phyloP scores from a whole-genome alignment of 192 early-diverging fungal species.

The Coemansia sp. region DNA sequence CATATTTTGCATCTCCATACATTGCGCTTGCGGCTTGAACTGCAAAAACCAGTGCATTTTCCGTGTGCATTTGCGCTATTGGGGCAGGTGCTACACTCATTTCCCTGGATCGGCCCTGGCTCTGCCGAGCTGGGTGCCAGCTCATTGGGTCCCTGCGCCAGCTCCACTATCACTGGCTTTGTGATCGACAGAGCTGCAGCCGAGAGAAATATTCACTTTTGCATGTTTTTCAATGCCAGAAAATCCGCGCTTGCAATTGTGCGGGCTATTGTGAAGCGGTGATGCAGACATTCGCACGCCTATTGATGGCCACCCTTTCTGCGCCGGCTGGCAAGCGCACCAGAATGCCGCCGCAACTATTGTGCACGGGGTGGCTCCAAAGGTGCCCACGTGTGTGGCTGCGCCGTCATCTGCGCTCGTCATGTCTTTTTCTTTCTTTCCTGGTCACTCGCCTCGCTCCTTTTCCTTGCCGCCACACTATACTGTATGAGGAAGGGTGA shows the following conservation, averaged over 20 bases:
- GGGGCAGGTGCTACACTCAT: not conserved
- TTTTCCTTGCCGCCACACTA: not conserved
- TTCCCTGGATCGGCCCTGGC: not conserved
- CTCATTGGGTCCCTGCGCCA: not conserved
- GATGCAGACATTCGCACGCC: not conserved
- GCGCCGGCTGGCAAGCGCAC: not conserved
- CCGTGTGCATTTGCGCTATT: not conserved
- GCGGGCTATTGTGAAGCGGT: slow-evolving; percentile 3
- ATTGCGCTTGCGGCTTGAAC: not conserved
- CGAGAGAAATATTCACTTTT: not conserved
- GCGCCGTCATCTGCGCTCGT: slow-evolving; percentile 7
- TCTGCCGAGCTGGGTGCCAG: not conserved
- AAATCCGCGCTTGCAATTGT: slow-evolving; percentile 6
- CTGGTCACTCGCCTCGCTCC: not conserved
- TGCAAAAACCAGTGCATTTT: not conserved
- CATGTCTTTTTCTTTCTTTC: not conserved
- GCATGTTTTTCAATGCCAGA: not conserved
- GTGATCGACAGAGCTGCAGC: slow-evolving; percentile 14
- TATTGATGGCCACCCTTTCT: not conserved
- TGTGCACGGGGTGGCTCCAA: slow-evolving; percentile 3
- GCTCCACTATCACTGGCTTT: not conserved
- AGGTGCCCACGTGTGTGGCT: slow-evolving; percentile 4
- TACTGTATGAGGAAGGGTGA: not conserved
- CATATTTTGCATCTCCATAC: not conserved
- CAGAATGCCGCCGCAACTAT: not conserved